These are phyloP conservation scores for Quambalaria eucalypti DNA, from an alignment of 1,284 basidiomycete genomes.

Conservation along the genomic window DNA sequence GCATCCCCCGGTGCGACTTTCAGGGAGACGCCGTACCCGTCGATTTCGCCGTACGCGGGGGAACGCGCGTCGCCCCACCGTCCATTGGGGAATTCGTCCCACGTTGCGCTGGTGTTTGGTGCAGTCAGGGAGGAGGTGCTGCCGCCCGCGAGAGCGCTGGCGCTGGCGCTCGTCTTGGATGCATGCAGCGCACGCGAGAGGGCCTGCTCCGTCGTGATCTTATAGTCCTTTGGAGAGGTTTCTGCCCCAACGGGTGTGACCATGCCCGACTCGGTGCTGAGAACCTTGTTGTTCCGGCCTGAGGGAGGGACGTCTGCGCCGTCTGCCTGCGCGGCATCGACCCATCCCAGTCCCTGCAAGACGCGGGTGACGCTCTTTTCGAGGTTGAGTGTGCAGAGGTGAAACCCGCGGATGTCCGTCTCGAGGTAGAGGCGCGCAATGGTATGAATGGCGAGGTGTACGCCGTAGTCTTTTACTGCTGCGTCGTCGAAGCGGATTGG, in stretches of 20 bases:
- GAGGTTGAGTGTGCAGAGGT: constrained; percentile 93
- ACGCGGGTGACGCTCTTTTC: constrained; percentile 91
- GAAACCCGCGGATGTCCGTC: constrained; percentile 68
- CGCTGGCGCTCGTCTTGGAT: background rate
- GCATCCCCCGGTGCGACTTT: constrained; percentile 55
- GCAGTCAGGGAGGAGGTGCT: background rate
- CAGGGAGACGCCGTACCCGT: constrained; percentile 43
- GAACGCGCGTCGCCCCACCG: constrained; percentile 42
- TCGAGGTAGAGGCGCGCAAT: constrained; percentile 57
- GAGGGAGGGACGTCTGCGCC: background rate
- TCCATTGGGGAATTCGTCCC: constrained; percentile 47
- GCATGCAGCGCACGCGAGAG: constrained; percentile 14
- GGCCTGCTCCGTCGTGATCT: constrained; percentile 17
- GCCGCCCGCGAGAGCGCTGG: background rate
- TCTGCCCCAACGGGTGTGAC: too few species aligned
- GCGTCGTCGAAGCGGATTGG: constrained; percentile 74
- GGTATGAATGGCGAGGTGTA: constrained; percentile 56
- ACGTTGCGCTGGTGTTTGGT: constrained; percentile 15
- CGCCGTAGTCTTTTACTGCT: constrained; percentile 78
- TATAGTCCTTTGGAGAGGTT: constrained; percentile 19
- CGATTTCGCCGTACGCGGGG: constrained; percentile 44
- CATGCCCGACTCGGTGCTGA: too few species aligned
- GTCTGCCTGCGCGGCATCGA: constrained; percentile 4
- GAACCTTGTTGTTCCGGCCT: too few species aligned
- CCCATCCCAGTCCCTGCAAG: constrained; percentile 51